A percentile compares a stretch with the other conserved stretches of the same genome.
Conservation (phyloP, 441 rosid species). For the Arabidopsis hybrid region DNA sequence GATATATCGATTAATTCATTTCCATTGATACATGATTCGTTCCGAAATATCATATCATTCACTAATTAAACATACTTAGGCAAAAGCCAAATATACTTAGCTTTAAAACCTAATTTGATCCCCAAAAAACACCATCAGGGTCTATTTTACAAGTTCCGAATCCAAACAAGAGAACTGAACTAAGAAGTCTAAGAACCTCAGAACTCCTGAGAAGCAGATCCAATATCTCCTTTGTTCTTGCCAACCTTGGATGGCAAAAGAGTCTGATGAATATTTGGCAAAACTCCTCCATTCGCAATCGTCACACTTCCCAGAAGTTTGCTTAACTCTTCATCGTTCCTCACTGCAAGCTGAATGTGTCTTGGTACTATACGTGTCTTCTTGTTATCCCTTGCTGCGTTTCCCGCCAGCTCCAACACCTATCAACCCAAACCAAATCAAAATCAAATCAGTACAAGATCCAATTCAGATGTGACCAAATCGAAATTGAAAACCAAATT, state of each 20-base stretch:
- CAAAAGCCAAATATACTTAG: not conserved
- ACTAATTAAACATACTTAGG: not conserved
- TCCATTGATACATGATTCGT: not conserved
- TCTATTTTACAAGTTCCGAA: constrained; percentile 15
- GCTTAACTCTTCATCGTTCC: constrained; percentile 80
- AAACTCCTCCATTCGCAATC: constrained; percentile 84
- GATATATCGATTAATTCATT: not conserved
- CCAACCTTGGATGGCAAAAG: constrained; percentile 71
- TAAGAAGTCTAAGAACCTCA: constrained; percentile 26
- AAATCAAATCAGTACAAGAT: not conserved
- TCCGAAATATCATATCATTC: not conserved
- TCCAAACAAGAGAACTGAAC: not conserved
- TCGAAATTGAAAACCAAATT: not conserved
- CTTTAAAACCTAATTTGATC: not conserved
- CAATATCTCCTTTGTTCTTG: constrained; percentile 69
- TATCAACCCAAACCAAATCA: constrained; percentile 11
- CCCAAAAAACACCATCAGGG: not conserved
- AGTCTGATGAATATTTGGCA: constrained; percentile 76
- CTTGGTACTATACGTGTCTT: constrained; percentile 79
- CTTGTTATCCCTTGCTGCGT: constrained; percentile 86
- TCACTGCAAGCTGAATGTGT: constrained; percentile 83
- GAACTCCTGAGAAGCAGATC: constrained; percentile 87
- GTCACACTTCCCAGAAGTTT: constrained; percentile 79
- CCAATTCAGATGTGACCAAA: not conserved
- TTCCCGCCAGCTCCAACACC: constrained; percentile 84